These are phyloP conservation scores for Decorospora gaudefroyi DNA, from an alignment of 2,329 filamentous ascomycete genomes.

Conservation along the genomic window DNA sequence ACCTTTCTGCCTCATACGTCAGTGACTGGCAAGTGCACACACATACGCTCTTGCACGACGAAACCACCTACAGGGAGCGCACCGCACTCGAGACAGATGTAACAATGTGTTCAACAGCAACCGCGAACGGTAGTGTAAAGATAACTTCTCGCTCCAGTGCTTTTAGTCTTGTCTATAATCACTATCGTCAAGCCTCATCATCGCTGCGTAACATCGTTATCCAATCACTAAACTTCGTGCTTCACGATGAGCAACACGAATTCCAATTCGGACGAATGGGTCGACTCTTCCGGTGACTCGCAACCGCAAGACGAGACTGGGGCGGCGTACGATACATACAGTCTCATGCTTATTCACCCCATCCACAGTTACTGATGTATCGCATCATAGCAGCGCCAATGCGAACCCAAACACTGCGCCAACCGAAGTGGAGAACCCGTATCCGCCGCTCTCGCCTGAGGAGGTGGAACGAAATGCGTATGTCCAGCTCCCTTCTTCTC, in stretches of 20 bases:
- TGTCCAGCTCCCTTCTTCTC: neutral
- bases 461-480: constrained; percentile 11
- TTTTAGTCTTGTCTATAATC: too few species aligned
- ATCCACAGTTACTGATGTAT: too few species aligned
- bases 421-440: neutral
- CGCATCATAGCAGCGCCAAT: too few species aligned
- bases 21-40: too few species aligned
- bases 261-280: constrained; percentile 6
- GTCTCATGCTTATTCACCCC: too few species aligned
- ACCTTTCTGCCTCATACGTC: too few species aligned
- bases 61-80: too few species aligned
- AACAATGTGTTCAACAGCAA: too few species aligned
- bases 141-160: too few species aligned
- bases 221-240: neutral
- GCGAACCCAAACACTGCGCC: neutral
- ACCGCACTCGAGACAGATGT: too few species aligned
- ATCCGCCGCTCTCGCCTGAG: constrained; percentile 2
- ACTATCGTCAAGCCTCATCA: neutral
- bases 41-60: too few species aligned
- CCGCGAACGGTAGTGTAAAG: too few species aligned
- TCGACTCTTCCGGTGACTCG: neutral
- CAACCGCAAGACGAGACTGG: neutral
- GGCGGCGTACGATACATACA: neutral
- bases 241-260: constrained; percentile 6
- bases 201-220: neutral